phyloP scores from a whole-genome alignment of 2,329 filamentous ascomycete species.

The Pezicula radicicola region DNA sequence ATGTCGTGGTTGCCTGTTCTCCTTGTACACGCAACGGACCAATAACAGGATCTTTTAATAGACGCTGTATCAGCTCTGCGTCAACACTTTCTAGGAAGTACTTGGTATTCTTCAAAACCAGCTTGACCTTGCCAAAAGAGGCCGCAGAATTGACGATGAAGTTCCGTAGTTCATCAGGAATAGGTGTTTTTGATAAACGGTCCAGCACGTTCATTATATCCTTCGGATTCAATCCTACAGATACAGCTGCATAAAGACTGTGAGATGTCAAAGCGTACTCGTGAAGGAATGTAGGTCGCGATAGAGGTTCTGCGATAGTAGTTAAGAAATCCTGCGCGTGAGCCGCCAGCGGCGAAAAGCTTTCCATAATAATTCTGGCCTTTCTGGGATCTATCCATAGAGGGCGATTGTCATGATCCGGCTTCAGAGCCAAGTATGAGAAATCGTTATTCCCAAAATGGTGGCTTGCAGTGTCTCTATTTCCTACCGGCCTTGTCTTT shows the following conservation, averaged over 20 bases:
- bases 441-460: slow-evolving; percentile 54
- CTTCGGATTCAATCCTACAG: slow-evolving; percentile 82
- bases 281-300: slow-evolving; percentile 85
- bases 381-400: slow-evolving; percentile 90
- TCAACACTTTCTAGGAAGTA: slow-evolving; percentile 94
- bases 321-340: slow-evolving; percentile 93
- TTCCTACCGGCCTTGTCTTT: slow-evolving; percentile 12
- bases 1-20: slow-evolving; percentile 69
- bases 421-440: slow-evolving; percentile 77
- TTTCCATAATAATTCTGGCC: slow-evolving; percentile 88
- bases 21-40: slow-evolving; percentile 73
- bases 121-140: slow-evolving; percentile 92
- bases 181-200: slow-evolving; percentile 80
- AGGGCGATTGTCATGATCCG: slow-evolving; percentile 84
- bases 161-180: slow-evolving; percentile 75
- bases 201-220: slow-evolving; percentile 91
- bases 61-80: slow-evolving; percentile 76
- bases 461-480: slow-evolving; percentile 29
- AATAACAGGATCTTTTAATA: slow-evolving; percentile 84
- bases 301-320: slow-evolving; percentile 90
- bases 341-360: slow-evolving; percentile 82
- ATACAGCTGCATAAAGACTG: slow-evolving; percentile 92
- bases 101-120: slow-evolving; percentile 90
- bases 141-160: slow-evolving; percentile 78
- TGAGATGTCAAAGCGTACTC: slow-evolving; percentile 91